Base-by-base conservation (phyloP, 257 asterid species). In the Jaltomata sinuosa region DNA sequence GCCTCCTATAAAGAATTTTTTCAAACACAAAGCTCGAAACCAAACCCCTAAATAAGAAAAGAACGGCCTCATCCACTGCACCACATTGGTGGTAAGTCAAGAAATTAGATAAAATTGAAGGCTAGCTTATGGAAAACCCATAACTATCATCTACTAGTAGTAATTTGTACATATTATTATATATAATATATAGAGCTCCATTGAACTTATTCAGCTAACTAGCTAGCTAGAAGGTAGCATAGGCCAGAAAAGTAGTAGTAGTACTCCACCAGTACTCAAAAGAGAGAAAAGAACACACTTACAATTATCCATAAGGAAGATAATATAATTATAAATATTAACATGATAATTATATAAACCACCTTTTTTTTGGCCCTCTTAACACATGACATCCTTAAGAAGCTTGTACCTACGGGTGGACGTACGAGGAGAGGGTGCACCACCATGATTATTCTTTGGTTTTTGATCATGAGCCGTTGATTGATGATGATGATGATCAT, bases 321-420 rank as follows among this genome's bases (percentile, higher is more conserved):
- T 57, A 22, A 22, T 25, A 55, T 19, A 8, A 49, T 18, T 3
- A 22, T 59, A 59, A n/a, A 42, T 29, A 76, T 76, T 3, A 47
- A 49, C 81, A 76, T 47, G n/a, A 45, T 74, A 27, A 38, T 72
- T 27, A n/a, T n/a, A n/a, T n/a, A n/a, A 27, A 76, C 81, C 49
- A 47, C 36, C 5, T 29, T 31, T 6, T 8, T 42, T 40, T 11
- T 29, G 25, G 36, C 38, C 79, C 19, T 16, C 29, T 87, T 79
- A 88, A 83, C 91, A 90, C 91, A 90, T 89, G 40, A 90, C 93
- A 84, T 90, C 93, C 89, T 90, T 90, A 62, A 90, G 93, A 81
- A 90, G 93, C 89, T 90, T 90, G 88, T 87, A 90, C 84, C 93
- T 87, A 15, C 92, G 93, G 50, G 87, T 52, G 79, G 84, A 3